These are phyloP conservation scores for Microsporum ferrugineum DNA, from an alignment of 2,329 filamentous ascomycete genomes.

Conservation along the genomic window DNA sequence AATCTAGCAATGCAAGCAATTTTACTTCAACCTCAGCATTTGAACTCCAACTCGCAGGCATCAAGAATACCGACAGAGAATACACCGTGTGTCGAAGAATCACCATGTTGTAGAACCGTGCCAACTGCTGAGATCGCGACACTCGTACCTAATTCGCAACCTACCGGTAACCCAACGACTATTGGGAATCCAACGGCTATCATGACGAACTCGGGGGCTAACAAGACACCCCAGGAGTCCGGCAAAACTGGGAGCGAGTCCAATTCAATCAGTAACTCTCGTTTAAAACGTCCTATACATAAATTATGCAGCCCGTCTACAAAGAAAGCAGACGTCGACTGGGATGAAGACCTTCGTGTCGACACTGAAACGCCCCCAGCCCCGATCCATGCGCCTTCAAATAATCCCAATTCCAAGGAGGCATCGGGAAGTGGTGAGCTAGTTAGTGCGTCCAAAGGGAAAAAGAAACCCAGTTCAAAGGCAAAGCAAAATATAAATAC, in stretches of 20 bases:
- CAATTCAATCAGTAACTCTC: conserved; percentile 4
- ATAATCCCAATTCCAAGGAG: conserved; percentile 9
- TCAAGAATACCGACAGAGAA: background rate
- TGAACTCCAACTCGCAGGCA: background rate
- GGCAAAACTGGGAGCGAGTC: background rate
- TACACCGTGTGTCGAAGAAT: background rate
- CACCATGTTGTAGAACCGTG: background rate
- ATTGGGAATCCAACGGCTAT: background rate
- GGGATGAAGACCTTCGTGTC: conserved; percentile 16
- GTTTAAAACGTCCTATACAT: conserved; percentile 13
- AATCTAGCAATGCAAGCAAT: conserved; percentile 9
- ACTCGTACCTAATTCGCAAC: background rate
- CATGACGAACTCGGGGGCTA: background rate
- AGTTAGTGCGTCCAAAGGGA: background rate
- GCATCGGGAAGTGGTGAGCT: background rate
- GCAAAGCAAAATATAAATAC: conserved; percentile 3
- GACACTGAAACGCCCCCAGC: conserved; percentile 2
- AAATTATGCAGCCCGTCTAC: conserved; percentile 7
- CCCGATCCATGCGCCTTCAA: background rate
- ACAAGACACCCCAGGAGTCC: background rate
- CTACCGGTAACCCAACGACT: background rate
- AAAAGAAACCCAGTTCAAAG: conserved; percentile 1
- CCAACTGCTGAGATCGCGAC: background rate
- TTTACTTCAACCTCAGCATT: conserved; percentile 6
- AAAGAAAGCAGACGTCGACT: conserved; percentile 9